phyloP scores from a whole-genome alignment of 2,329 filamentous ascomycete genomes.

The Aspergillus brasiliensis region DNA sequence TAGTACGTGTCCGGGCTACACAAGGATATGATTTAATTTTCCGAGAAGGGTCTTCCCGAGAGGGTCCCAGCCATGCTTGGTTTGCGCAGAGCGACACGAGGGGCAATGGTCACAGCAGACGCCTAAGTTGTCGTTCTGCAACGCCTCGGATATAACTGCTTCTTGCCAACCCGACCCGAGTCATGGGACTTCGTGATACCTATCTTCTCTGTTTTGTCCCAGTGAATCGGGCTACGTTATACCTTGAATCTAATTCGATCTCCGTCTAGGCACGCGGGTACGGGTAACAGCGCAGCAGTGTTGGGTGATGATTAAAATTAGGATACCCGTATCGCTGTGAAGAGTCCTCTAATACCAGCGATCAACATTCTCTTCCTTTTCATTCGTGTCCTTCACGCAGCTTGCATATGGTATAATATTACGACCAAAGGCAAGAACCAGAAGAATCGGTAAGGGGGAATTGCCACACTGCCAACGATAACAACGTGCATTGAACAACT shows the following conservation, averaged over 20 bases:
- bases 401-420: not conserved
- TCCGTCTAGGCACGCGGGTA: not conserved
- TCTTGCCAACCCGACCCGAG: constrained; percentile 1
- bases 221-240: not conserved
- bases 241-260: not conserved
- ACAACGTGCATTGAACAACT: not conserved
- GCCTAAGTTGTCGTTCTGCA: not conserved
- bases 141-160: not conserved
- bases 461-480: not conserved
- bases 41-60: constrained; percentile 21
- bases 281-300: not conserved
- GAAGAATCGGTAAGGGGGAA: not conserved
- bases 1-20: constrained; percentile 18
- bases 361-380: not conserved
- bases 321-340: not conserved
- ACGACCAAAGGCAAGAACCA: too few relatives aligned
- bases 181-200: not conserved
- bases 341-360: not conserved
- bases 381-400: not conserved
- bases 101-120: not conserved
- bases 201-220: not conserved
- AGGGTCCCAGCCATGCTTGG: constrained; percentile 1
- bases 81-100: constrained; percentile 4
- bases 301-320: not conserved
- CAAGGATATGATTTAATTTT: constrained; percentile 17